Base-by-base conservation (phyloP, 805 yeast genomes). In the Hanseniaspora occidentalis region DNA sequence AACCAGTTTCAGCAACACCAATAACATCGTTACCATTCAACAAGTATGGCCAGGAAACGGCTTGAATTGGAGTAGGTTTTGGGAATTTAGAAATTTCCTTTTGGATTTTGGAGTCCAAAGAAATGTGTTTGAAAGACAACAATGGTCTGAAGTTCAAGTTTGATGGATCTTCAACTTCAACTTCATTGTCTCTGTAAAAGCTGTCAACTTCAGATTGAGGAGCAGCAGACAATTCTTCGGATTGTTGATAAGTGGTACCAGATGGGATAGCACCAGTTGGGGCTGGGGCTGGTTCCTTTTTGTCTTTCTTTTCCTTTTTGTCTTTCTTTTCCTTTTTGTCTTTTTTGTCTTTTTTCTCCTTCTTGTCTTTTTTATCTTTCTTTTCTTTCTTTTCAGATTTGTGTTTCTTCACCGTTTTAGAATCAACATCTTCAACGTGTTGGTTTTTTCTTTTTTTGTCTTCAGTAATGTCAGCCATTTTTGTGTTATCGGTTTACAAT, bases 1-100 rank as follows among this genome's bases (percentile, higher is more conserved):
- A 84, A 29, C 98, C 98, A 3, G 98, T 89, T 64, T 89, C 96
- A 11, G 98, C 98, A 48, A 89, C 95, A 60, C 97, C 98, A 49
- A 89, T 75, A 20, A 88, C 94, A 57, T 89, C 98, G 43, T 79
- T 71, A 14, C 82, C 81, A 17, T 73, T 64, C 38, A 86, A 64
- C 40, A 89, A 64, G 55, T 75, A 85, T 48, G 98, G 97, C 97
- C 97, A 92, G 7, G 96, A 73, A 35, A 77, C 84, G 24, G 95
- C 73, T 66, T 89, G 98, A 51, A 89, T 89, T 27, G 97, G 97
- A 6, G 97, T 88, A 41, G 98, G 99, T 51, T 76, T 79, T 13
- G 84, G 80, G 65, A 84, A 92, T 51, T 77, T 75, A 31, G 75
- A 64, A 36, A 89, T 68, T 36, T 73, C 76, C n/a, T 65, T 51